Evolutionary conservation across 140 eudicot genomes (phyloP), one percentile per base, ranked within the genome.

Genomic region (Erigeron philadelphicus): DNA sequence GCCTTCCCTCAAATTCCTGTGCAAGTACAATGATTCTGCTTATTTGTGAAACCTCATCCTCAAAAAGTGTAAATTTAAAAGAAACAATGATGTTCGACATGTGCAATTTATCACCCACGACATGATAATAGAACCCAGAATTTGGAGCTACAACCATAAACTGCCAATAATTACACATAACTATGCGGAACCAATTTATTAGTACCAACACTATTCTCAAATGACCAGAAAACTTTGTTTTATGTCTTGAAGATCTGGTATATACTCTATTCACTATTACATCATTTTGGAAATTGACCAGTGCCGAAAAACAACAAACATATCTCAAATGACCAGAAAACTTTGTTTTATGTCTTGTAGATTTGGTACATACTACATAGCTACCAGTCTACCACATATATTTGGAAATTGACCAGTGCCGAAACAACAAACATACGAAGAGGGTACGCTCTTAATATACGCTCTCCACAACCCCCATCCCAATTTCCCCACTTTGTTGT

Each of bases 1-100:
- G 75, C 40, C 43, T 70, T 53, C 43, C 62, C 8, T 61, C 16
- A 70, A 67, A 19, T 25, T 56, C 9, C 67, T 46, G 74, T 78
- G 63, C 64, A 60, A 56, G 18, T 38, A 45, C 25, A 43, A 19
- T 18, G 7, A 31, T 52, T 53, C 17, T 18, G 56, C 70, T 65
- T 62, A 45, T 44, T 5, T 44, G 50, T 50, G 40, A 55, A 58
- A 67, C 44, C 63, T 46, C 9, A 64, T 16, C 56, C 12, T 6
- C 43, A 52, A 44, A 66, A 23, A 8, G 7, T n/a, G 21, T n/a
- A 8, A n/a, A 3, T 52, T 52, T 1, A 8, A 49, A 31, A 31
- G 38, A 31, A 31, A 31, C 38, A 31, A 31, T 31, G 38, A 31
- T 31, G n/a, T 13, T 11, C 7, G 18, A 19, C 18, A 49, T 12